Base-by-base conservation (phyloP, 208 protist genomes). In the Borovskyia barvae region DNA sequence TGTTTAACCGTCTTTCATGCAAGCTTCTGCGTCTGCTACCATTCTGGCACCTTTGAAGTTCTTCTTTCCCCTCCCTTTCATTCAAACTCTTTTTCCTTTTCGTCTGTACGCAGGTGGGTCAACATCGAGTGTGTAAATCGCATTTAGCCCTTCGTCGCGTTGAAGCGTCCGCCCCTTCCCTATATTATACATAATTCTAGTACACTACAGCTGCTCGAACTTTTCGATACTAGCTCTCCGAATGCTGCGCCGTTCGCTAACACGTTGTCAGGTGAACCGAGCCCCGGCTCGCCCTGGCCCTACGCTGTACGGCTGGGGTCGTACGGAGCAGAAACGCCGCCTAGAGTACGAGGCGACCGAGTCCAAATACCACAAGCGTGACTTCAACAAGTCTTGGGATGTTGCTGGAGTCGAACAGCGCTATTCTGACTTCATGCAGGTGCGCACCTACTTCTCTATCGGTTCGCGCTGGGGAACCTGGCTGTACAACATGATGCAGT, bases 331-430 rank as follows among this genome's bases (percentile, higher is more conserved):
- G 73, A 95, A 95, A 77, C 80, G 89, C 42, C 89, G 89, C 46
- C 83, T 95, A 2, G 85, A 95, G 78, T 95, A 95, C 71, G 89
- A 95, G 75, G 72, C 89, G 15, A 82, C 84, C 22, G 85, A 95
- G 72, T 90, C 83, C 45, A 87, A 85, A 62, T 95, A 95, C 69
- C 82, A 90, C 77, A 93, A 93, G 72, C 85, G 89, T 47, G 89
- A 95, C 59, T 95, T 95, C 75, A 95, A 95, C 74, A 92, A 93
- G 72, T 77, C 72, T 42, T 95, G 89, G 89, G 89, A 95, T 62
- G 65, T 90, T 20, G 89, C 89, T 20, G 89, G 89, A 43, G 80
- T 93, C 15, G 83, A 95, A 75, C 85, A 90, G 76, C 80, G 89
- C 36, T 88, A 91, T 56, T 90, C 89, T 11, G 89, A 95, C 66